Evolutionary conservation across 768 basidiomycete species (phyloP), one percentile per base, ranked within the genome.

Genomic region (Saitozyma podzolica): DNA sequence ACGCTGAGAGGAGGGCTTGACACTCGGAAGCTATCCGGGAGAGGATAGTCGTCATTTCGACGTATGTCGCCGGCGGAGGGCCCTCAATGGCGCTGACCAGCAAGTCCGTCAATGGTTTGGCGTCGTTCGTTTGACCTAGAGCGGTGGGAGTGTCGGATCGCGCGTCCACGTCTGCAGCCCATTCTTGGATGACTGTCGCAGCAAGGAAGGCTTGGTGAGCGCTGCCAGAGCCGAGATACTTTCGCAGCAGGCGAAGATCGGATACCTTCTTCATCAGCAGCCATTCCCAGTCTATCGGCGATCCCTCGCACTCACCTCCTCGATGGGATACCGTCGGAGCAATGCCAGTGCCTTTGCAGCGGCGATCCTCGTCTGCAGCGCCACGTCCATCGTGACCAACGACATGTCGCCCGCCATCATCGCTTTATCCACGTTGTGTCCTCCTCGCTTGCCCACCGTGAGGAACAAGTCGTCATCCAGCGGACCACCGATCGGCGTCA

Each of bases 391-490:
- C 7, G 88, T 83, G 40, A 98, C 84, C 43, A 99, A 82, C 0
- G 91, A 87, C 49, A 92, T 81, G 76, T 99, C 96, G 74, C 97
- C 94, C 6, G 85, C 83, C 20, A 97, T 83, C 88, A 98, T 92
- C 62, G 89, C 89, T 83, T 92, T 98, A 82, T 99, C 96, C 40
- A 98, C 91, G 70, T 96, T 93, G 76, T 98, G 91, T 51, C 87
- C 84, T 19, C 62, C 64, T 82, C 14, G 81, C 79, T 61, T 61
- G 2, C 47, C 49, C 3, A 88, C 86, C 51, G 84, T 83, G 78
- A 88, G 87, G 74, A 97, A 92, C 14, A 83, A 81, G 0, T 85
- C 79, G 0, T 85, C 73, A 64, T 94, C 88, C 67, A 97, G 83
- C 3, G 89, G 83, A 13, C 86, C 82, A 37, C 93, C 92, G 20